These are phyloP conservation scores for Candida lessepsii DNA, from an alignment of 805 yeast genomes.

Conservation along the genomic window DNA sequence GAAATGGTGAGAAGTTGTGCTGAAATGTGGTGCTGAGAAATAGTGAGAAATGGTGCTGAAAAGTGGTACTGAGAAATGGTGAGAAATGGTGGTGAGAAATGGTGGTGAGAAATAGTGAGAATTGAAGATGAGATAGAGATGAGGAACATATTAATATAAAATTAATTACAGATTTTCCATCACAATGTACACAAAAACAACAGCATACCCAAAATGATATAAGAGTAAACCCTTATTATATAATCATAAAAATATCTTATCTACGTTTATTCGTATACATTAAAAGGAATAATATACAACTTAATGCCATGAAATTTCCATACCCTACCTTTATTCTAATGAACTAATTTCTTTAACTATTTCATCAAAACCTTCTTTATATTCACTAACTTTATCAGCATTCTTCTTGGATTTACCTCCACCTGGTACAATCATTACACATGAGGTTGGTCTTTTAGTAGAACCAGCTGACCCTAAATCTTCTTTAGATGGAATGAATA, in stretches of 20 bases:
- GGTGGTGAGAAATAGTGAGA: not conserved
- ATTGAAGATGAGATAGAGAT: too few species aligned
- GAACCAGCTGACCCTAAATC: constrained; percentile 99
- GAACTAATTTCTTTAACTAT: constrained; percentile 83
- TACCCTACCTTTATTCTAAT: constrained; percentile 21
- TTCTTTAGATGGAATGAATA: constrained; percentile 95
- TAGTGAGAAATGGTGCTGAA: too few species aligned
- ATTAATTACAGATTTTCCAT: too few species aligned
- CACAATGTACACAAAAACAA: too few species aligned
- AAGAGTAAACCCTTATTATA: too few species aligned
- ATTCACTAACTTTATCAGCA: constrained; percentile 70
- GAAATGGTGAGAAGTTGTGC: too few species aligned
- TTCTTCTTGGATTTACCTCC: constrained; percentile 82
- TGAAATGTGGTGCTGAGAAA: too few species aligned
- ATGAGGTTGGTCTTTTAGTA: constrained; percentile 97
- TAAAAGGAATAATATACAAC: constrained; percentile 4
- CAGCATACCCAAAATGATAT: too few species aligned
- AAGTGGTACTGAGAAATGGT: too few species aligned
- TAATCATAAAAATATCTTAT: too few species aligned
- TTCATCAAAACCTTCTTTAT: constrained; percentile 90
- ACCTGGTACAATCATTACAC: constrained; percentile 96
- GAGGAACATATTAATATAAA: too few species aligned
- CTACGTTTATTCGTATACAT: not conserved
- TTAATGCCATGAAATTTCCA: constrained; percentile 4
- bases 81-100: not conserved